Conservation (phyloP, 192 early-diverging fungal species). For the Dissophora ornata region DNA sequence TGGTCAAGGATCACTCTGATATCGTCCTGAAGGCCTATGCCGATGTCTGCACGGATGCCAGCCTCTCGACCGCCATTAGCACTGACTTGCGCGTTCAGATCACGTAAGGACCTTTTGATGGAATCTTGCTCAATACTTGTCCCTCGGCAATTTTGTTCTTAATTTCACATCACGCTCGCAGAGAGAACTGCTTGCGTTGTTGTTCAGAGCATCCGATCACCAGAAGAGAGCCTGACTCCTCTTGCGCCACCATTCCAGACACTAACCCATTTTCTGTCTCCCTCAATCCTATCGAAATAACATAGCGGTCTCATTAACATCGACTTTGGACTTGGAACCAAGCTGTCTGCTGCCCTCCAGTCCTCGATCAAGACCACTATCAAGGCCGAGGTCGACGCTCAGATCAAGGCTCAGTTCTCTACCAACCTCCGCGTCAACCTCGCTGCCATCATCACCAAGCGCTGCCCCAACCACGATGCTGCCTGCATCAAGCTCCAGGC, state of each 20-base stretch:
- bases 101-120: slow-evolving; percentile 10
- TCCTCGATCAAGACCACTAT: slow-evolving; percentile 26
- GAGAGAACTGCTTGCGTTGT: too few species aligned
- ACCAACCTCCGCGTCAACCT: slow-evolving; percentile 17
- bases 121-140: not conserved
- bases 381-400: slow-evolving; percentile 14
- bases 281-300: not conserved
- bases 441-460: slow-evolving; percentile 32
- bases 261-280: too few species aligned
- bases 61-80: slow-evolving; percentile 1
- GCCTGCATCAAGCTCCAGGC: slow-evolving; percentile 30
- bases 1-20: slow-evolving; percentile 26
- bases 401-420: slow-evolving; percentile 30
- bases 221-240: too few species aligned
- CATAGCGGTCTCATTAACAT: slow-evolving; percentile 22
- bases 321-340: slow-evolving; percentile 26
- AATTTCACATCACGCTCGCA: too few species aligned
- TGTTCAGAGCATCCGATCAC: too few species aligned
- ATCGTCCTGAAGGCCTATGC: slow-evolving; percentile 35
- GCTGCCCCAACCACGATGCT: slow-evolving; percentile 20
- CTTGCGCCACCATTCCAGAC: not conserved
- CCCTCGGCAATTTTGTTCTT: too few species aligned
- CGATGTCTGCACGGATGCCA: slow-evolving; percentile 29
- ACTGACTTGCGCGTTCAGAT: slow-evolving; percentile 21
- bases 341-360: slow-evolving; percentile 15